phyloP scores from a whole-genome alignment of 306 rosid genomes.

The Senna tora region DNA sequence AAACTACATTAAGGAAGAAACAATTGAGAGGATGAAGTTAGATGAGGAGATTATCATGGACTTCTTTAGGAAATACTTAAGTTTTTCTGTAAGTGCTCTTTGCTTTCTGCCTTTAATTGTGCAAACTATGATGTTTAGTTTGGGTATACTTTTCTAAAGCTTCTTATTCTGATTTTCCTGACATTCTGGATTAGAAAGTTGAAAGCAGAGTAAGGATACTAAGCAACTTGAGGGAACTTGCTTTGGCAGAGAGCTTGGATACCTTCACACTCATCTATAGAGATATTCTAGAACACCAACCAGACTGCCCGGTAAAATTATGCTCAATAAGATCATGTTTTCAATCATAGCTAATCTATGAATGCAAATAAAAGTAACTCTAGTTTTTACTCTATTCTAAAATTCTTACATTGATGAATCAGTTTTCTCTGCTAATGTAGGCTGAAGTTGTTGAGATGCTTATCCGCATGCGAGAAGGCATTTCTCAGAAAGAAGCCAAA shows the following conservation, averaged over 20 bases:
- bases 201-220: conserved; percentile 80
- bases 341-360: background rate
- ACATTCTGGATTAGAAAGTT: conserved; percentile 69
- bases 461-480: conserved; percentile 90
- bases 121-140: conserved; percentile 19
- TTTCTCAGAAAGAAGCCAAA: conserved; percentile 93
- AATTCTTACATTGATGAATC: conserved; percentile 4
- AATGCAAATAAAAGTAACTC: too few species aligned
- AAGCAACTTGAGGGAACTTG: conserved; percentile 90
- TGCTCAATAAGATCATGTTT: conserved; percentile 30
- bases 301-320: conserved; percentile 93
- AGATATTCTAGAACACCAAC: conserved; percentile 95
- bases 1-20: conserved; percentile 89
- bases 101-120: conserved; percentile 15
- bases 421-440: conserved; percentile 50
- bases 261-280: conserved; percentile 84
- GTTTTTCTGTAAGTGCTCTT: conserved; percentile 71
- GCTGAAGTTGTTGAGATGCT: conserved; percentile 97
- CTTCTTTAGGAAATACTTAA: conserved; percentile 88
- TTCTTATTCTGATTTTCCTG: conserved; percentile 35
- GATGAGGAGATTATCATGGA: conserved; percentile 98
- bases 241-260: conserved; percentile 96
- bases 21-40: conserved; percentile 93
- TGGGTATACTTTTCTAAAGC: conserved; percentile 19
- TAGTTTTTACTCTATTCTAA: too few species aligned